Percentiles rank a stretch among this genome's conserved stretches.
These are phyloP conservation scores for Oenanthe javanica DNA, from an alignment of 140 eudicot genomes.

Conservation along the genomic window DNA sequence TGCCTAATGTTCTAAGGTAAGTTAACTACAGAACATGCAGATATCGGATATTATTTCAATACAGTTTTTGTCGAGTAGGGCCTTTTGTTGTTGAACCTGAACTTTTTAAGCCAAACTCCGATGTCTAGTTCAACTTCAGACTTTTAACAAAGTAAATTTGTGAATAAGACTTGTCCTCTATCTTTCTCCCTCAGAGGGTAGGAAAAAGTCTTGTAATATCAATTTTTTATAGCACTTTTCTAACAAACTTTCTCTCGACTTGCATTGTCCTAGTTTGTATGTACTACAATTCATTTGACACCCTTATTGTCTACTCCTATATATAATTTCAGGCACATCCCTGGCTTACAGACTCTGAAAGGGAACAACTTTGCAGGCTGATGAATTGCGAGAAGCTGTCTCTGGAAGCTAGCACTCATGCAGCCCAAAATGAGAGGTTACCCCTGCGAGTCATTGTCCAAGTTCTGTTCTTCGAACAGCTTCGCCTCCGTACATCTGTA, in stretches of 20 bases:
- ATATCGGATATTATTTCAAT: too few relatives aligned
- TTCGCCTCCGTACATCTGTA: constrained; percentile 50
- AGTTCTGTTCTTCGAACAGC: constrained; percentile 66
- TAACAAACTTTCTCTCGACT: background rate
- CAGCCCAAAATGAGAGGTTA: constrained; percentile 61
- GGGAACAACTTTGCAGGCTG: constrained; percentile 55
- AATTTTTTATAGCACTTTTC: too few relatives aligned
- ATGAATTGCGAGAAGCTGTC: constrained; percentile 67
- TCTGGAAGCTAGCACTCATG: constrained; percentile 64
- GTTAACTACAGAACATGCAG: background rate
- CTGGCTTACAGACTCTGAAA: constrained; percentile 54
- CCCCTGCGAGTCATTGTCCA: constrained; percentile 57
- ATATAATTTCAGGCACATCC: constrained; percentile 48
- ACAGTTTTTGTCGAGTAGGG: background rate
- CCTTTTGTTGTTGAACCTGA: background rate
- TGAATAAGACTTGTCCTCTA: background rate
- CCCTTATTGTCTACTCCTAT: background rate
- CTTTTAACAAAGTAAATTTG: too few relatives aligned
- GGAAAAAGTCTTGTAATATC: background rate
- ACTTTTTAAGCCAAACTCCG: background rate
- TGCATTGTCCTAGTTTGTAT: background rate
- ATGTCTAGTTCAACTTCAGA: background rate
- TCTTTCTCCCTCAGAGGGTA: background rate
- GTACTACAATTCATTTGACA: background rate
- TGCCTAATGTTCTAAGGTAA: background rate